These are phyloP conservation scores for Citrus cavaleriei DNA, from an alignment of 345 rosid species.

Conservation along the genomic window DNA sequence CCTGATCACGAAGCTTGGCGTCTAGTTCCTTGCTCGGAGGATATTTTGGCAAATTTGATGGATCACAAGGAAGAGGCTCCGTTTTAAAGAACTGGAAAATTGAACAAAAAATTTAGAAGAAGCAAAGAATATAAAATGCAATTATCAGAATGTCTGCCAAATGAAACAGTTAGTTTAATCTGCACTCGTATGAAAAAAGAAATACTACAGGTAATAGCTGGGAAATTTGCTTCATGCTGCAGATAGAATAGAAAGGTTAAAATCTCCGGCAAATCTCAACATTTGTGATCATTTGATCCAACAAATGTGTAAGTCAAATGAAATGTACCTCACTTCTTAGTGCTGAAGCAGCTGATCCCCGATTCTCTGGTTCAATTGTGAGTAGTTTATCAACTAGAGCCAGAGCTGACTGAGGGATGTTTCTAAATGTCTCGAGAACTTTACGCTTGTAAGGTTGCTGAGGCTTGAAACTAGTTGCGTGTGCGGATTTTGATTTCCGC, in stretches of 20 bases:
- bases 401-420: conserved; percentile 52
- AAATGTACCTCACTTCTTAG: conserved; percentile 52
- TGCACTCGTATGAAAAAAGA: neutral
- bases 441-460: conserved; percentile 61
- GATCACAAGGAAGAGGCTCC: conserved; percentile 64
- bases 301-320: neutral
- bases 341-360: conserved; percentile 64
- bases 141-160: neutral
- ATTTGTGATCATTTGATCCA: neutral
- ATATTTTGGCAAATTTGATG: conserved; percentile 65
- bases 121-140: neutral
- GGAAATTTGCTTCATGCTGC: neutral
- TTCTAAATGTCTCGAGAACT: conserved; percentile 51
- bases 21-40: conserved; percentile 85
- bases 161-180: neutral
- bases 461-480: conserved; percentile 74
- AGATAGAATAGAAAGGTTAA: neutral
- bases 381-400: conserved; percentile 61
- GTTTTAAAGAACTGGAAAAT: conserved; percentile 53
- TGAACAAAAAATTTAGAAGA: conserved; percentile 2
- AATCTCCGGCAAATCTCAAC: neutral
- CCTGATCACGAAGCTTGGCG: conserved; percentile 52
- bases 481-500: conserved; percentile 60
- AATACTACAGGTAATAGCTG: neutral
- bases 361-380: conserved; percentile 60